Evolutionary conservation across 192 early-diverging fungal genomes (phyloP).

Genomic region (Gigaspora rosea): DNA sequence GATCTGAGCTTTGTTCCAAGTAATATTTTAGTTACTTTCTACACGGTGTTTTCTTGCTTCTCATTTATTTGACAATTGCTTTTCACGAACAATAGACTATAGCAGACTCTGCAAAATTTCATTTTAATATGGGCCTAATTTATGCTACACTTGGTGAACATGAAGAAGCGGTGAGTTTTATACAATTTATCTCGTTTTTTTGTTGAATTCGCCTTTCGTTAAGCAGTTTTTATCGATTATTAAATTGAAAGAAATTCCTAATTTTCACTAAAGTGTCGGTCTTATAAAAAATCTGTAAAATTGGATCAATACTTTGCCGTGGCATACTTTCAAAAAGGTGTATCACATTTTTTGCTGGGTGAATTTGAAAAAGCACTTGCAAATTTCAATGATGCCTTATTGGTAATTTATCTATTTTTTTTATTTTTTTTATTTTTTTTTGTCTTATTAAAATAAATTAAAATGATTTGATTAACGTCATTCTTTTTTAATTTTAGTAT

Average conservation of each 20-base stretch:
- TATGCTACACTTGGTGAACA: constrained; percentile 72
- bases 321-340: constrained; percentile 92
- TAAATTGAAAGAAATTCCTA: background rate
- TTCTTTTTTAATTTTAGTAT: constrained; percentile 47
- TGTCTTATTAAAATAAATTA: constrained; percentile 2
- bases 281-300: constrained; percentile 71
- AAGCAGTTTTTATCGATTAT: constrained; percentile 18
- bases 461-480: background rate
- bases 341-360: constrained; percentile 73
- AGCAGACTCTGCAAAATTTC: constrained; percentile 91
- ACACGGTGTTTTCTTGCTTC: constrained; percentile 21
- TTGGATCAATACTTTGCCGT: constrained; percentile 89
- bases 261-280: constrained; percentile 58
- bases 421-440: constrained; percentile 3
- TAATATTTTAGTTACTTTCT: background rate
- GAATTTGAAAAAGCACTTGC: constrained; percentile 69
- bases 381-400: constrained; percentile 81
- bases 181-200: background rate
- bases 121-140: constrained; percentile 93
- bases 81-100: constrained; percentile 54
- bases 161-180: constrained; percentile 76
- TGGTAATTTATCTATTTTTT: constrained; percentile 52
- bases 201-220: background rate
- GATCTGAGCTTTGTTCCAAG: background rate
- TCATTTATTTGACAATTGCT: constrained; percentile 20